phyloP scores from a whole-genome alignment of 2,329 filamentous ascomycete species.

The Dothiorella sarmentorum region DNA sequence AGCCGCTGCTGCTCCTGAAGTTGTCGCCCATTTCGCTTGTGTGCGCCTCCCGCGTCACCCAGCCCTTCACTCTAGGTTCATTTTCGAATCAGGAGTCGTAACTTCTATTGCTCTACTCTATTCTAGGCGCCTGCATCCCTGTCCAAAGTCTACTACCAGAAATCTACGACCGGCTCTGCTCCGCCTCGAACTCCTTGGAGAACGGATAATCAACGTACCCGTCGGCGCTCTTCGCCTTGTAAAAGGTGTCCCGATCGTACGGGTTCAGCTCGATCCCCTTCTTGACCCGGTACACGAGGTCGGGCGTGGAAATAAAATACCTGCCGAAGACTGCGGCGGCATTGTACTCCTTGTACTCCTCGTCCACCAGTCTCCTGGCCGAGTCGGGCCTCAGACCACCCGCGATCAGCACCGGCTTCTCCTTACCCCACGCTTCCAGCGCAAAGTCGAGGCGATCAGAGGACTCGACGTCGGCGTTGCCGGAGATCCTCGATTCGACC shows the following conservation, averaged over 20 bases:
- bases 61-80: neutral
- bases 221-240: conserved; percentile 33
- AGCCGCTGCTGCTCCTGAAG: neutral
- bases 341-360: conserved; percentile 43
- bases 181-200: conserved; percentile 30
- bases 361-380: conserved; percentile 35
- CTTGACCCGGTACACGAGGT: conserved; percentile 46
- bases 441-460: conserved; percentile 27
- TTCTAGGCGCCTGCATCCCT: conserved; percentile 3
- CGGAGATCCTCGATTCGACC: conserved; percentile 53
- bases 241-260: conserved; percentile 48
- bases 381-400: conserved; percentile 42
- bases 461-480: conserved; percentile 36
- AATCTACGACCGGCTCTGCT: neutral
- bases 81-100: conserved; percentile 6
- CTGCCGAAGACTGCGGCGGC: conserved; percentile 48
- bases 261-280: conserved; percentile 43
- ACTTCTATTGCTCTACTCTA: conserved; percentile 10
- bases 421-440: conserved; percentile 26
- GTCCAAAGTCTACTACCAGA: neutral
- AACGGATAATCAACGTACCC: conserved; percentile 45
- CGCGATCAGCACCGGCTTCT: conserved; percentile 37
- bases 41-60: conserved; percentile 3
- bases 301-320: conserved; percentile 49
- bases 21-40: conserved; percentile 7